A percentile compares a stretch with the other conserved stretches of the same genome.
phyloP scores from a whole-genome alignment of 331 rosid genomes.

The Quercus phellos region DNA sequence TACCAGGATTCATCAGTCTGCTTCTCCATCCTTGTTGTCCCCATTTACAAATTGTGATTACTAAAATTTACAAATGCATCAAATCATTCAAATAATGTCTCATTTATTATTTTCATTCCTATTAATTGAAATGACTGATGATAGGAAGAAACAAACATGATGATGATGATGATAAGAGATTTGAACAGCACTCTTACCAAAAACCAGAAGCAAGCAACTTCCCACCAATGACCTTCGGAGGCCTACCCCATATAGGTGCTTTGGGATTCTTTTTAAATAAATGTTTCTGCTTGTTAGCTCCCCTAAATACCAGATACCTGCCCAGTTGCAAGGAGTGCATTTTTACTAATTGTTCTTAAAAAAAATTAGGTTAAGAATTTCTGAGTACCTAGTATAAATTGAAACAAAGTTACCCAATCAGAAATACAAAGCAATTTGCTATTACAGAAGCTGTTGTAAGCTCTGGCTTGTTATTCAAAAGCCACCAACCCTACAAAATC shows the following conservation, averaged over 20 bases:
- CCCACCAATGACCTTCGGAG: slow-evolving; percentile 65
- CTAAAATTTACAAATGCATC: neutral
- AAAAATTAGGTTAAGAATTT: neutral
- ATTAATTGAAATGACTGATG: neutral
- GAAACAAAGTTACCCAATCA: slow-evolving; percentile 61
- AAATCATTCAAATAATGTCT: neutral
- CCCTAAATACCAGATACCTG: slow-evolving; percentile 89
- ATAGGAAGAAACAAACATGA: neutral
- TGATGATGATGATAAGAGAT: neutral
- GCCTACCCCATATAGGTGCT: slow-evolving; percentile 83
- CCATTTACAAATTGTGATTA: neutral
- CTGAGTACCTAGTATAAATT: neutral
- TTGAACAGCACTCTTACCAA: slow-evolving; percentile 57
- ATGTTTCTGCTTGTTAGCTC: slow-evolving; percentile 98
- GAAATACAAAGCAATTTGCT: slow-evolving; percentile 70
- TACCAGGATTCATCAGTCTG: neutral
- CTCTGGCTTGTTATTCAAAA: slow-evolving; percentile 66
- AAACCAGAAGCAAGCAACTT: slow-evolving; percentile 92
- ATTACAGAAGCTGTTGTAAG: slow-evolving; percentile 45
- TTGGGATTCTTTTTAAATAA: slow-evolving; percentile 83
- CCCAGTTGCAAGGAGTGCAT: slow-evolving; percentile 13
- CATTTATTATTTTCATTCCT: neutral
- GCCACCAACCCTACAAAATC: slow-evolving; percentile 88
- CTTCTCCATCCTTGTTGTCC: neutral
- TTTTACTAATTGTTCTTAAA: neutral